phyloP scores from a whole-genome alignment of 139 green algal genomes.

The Haematococcus lacustris region DNA sequence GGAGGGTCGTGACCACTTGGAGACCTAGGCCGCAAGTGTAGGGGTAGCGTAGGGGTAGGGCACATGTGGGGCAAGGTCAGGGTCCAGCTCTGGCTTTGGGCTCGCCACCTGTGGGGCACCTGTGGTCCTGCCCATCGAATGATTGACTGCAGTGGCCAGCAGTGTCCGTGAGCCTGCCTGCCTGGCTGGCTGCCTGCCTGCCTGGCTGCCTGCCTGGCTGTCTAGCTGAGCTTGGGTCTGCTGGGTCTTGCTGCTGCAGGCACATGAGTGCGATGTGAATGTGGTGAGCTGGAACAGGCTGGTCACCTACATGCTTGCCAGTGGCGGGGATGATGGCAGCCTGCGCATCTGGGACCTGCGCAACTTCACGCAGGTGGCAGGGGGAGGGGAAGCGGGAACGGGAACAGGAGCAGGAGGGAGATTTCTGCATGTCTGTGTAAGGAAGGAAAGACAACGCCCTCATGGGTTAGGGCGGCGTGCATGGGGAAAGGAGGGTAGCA shows the following conservation, averaged over 20 bases:
- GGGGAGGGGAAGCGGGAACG: no score
- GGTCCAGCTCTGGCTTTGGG: no score
- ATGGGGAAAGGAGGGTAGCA: not conserved
- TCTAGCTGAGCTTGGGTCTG: no score
- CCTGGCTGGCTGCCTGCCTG: not conserved
- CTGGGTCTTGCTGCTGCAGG: no score
- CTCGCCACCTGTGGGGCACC: no score
- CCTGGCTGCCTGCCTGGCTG: not conserved
- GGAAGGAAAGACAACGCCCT: not conserved
- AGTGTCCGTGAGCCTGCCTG: no score
- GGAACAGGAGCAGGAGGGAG: not conserved
- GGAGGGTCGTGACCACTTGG: no score
- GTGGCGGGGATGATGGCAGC: not conserved
- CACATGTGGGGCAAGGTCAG: no score
- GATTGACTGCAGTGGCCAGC: no score
- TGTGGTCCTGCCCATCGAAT: no score
- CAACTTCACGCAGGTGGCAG: constrained; percentile 41
- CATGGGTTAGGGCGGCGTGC: not conserved
- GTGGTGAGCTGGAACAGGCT: constrained; percentile 91
- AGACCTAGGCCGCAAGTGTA: no score
- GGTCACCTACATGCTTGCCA: constrained; percentile 83
- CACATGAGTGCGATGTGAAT: constrained; percentile 88
- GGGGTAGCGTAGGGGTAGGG: no score
- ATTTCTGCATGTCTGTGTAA: not conserved
- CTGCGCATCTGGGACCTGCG: constrained; percentile 95